Percentiles rank a stretch among this genome's conserved stretches.
Evolutionary conservation across 2,329 filamentous ascomycete species (phyloP).

Genomic region (Lomentospora prolificans): DNA sequence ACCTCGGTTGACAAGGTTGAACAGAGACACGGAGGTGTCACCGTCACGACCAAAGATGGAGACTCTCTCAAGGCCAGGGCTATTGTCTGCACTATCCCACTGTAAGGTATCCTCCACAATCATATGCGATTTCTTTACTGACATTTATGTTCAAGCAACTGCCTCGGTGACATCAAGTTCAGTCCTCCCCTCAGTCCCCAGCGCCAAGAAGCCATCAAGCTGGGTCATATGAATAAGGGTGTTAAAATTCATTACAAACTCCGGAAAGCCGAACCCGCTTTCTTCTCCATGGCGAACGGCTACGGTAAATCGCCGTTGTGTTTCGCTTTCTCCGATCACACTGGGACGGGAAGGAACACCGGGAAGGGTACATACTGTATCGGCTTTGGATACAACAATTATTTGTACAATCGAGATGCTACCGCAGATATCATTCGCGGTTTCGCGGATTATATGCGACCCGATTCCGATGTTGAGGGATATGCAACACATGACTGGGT

Average conservation of each 20-base stretch:
- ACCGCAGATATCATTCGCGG: background rate
- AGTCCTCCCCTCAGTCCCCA: conserved; percentile 1
- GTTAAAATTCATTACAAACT: conserved; percentile 14
- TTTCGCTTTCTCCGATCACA: background rate
- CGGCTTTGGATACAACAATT: background rate
- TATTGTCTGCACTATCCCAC: background rate
- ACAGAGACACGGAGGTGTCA: background rate
- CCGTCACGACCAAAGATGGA: background rate
- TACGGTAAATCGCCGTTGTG: background rate
- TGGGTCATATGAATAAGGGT: conserved; percentile 11
- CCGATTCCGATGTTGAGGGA: conserved; percentile 10
- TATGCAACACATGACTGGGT: conserved; percentile 17
- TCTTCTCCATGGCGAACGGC: background rate
- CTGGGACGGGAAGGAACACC: background rate
- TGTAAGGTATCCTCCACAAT: background rate
- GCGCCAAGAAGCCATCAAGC: conserved; percentile 8
- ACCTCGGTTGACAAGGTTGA: background rate
- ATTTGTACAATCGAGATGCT: background rate
- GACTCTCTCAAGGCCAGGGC: background rate
- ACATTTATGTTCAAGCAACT: background rate
- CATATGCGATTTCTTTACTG: background rate
- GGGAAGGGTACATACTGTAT: background rate
- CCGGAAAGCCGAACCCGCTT: conserved; percentile 9
- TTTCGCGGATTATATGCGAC: background rate
- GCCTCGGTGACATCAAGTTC: conserved; percentile 6